Evolutionary conservation across 495 filamentous ascomycete genomes (phyloP).

Genomic region (Aspergillus carlsbadensis): DNA sequence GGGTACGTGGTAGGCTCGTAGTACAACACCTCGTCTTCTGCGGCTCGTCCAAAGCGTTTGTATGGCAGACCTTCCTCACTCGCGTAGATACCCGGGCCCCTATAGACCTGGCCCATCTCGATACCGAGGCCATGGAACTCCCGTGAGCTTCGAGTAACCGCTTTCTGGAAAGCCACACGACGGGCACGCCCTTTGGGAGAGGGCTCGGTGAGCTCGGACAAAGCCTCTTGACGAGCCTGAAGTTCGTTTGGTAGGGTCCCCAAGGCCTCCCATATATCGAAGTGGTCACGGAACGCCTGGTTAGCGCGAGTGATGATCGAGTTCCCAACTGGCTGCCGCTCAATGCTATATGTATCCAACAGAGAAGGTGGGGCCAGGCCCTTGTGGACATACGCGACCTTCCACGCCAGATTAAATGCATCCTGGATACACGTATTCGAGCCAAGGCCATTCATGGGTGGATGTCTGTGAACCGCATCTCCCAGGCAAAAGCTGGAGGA

Average conservation of each 20-base stretch:
- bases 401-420: slow-evolving; percentile 55
- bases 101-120: slow-evolving; percentile 47
- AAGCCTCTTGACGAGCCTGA: too few species aligned
- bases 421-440: slow-evolving; percentile 54
- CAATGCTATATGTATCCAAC: slow-evolving; percentile 39
- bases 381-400: slow-evolving; percentile 45
- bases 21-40: slow-evolving; percentile 22
- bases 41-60: neutral
- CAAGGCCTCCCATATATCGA: slow-evolving; percentile 29
- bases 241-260: slow-evolving; percentile 26
- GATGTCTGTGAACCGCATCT: slow-evolving; percentile 52
- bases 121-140: slow-evolving; percentile 48
- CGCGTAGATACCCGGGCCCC: too few species aligned
- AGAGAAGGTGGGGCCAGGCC: slow-evolving; percentile 33
- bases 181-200: neutral
- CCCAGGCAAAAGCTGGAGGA: slow-evolving; percentile 42
- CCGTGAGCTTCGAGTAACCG: slow-evolving; percentile 32
- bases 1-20: slow-evolving; percentile 38
- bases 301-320: slow-evolving; percentile 34
- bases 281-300: slow-evolving; percentile 39
- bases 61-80: too few species aligned
- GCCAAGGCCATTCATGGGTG: slow-evolving; percentile 47
- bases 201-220: neutral
- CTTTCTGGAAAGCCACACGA: slow-evolving; percentile 6
- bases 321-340: slow-evolving; percentile 47